These are phyloP conservation scores for Discostella pseudostelligera DNA, from an alignment of 108 stramenopile species.

Conservation along the genomic window DNA sequence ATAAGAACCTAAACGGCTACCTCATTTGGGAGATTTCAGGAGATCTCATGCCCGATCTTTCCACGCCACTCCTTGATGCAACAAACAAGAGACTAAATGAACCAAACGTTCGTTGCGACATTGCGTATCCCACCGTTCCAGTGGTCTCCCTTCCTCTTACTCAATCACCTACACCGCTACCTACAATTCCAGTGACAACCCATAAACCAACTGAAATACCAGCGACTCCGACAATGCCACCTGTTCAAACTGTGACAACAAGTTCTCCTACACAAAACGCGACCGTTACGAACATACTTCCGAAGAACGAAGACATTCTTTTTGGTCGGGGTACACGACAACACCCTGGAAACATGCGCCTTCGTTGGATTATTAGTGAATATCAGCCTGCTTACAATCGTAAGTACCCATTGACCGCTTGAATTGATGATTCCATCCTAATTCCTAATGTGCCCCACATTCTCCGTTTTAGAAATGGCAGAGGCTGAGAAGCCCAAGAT, in stretches of 20 bases:
- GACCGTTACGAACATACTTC: background rate
- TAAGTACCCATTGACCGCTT: constrained; percentile 34
- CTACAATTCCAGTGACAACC: no score
- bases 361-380: constrained; percentile 62
- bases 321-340: constrained; percentile 73
- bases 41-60: constrained; percentile 35
- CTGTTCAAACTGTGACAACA: no score
- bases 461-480: constrained; percentile 38
- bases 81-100: constrained; percentile 27
- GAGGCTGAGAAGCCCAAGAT: constrained; percentile 77
- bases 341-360: constrained; percentile 76
- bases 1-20: constrained; percentile 16
- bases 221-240: no score
- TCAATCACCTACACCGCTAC: no score
- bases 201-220: no score
- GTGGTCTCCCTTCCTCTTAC: no score
- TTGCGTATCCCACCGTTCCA: no score
- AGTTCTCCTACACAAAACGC: no score
- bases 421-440: no score
- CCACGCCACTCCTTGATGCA: constrained; percentile 38
- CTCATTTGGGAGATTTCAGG: constrained; percentile 32
- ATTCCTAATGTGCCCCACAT: no score
- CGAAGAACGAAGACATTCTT: constrained; percentile 33
- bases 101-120: constrained; percentile 14
- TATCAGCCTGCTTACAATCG: constrained; percentile 24